Evolutionary conservation across 306 rosid species (phyloP).

Genomic region (Vigna hirtella): DNA sequence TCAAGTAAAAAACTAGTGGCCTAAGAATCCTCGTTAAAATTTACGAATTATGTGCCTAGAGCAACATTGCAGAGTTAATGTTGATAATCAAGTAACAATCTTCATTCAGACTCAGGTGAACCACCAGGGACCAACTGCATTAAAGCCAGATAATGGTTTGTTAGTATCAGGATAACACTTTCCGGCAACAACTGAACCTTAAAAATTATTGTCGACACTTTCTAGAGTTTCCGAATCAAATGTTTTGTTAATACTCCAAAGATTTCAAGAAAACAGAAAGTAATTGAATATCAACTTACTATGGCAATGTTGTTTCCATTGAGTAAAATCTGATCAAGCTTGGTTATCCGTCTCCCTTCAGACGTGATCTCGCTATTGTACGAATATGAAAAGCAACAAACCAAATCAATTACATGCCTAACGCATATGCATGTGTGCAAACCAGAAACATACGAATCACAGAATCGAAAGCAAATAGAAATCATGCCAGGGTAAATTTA

Average conservation of each 20-base stretch:
- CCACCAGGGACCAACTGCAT: conserved; percentile 91
- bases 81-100: conserved; percentile 22
- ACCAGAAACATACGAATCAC: conserved; percentile 6
- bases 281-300: conserved; percentile 71
- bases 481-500: conserved; percentile 31
- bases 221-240: conserved; percentile 5
- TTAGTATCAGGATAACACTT: conserved; percentile 5
- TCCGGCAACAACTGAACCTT: not conserved
- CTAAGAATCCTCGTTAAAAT: conserved; percentile 50
- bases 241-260: not conserved
- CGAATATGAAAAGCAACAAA: conserved; percentile 41
- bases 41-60: conserved; percentile 45
- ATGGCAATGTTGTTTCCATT: conserved; percentile 99
- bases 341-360: conserved; percentile 97
- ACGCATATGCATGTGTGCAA: conserved; percentile 18
- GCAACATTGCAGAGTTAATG: conserved; percentile 30
- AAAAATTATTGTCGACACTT: conserved; percentile 7
- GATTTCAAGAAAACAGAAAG: conserved; percentile 9
- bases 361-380: conserved; percentile 83
- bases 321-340: conserved; percentile 95
- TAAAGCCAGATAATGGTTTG: conserved; percentile 18
- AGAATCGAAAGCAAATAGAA: conserved; percentile 23
- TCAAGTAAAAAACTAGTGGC: conserved; percentile 37
- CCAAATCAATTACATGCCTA: conserved; percentile 35
- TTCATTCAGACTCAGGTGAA: conserved; percentile 82